These are phyloP conservation scores for Argentina anserina DNA, from an alignment of 306 rosid species.

Conservation along the genomic window DNA sequence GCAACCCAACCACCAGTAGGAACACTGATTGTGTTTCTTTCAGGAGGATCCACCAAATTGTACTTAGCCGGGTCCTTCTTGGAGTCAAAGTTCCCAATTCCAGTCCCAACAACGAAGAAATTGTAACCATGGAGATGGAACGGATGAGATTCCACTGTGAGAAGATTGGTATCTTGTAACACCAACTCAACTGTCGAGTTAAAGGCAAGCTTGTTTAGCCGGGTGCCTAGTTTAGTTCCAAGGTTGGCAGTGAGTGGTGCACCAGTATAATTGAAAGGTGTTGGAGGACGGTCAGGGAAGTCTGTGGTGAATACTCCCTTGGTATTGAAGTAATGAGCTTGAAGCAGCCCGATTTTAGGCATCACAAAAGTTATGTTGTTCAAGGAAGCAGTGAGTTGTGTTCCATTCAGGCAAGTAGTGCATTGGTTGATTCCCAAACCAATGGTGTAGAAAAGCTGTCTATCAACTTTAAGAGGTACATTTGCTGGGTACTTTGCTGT, in stretches of 20 bases:
- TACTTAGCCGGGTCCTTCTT: slow-evolving; percentile 27
- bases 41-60: slow-evolving; percentile 33
- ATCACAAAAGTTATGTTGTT: slow-evolving; percentile 33
- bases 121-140: slow-evolving; percentile 37
- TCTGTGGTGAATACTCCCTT: slow-evolving; percentile 17
- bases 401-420: slow-evolving; percentile 27
- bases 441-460: slow-evolving; percentile 27
- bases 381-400: slow-evolving; percentile 22
- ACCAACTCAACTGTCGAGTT: slow-evolving; percentile 31
- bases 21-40: slow-evolving; percentile 30
- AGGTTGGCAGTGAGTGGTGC: slow-evolving; percentile 30
- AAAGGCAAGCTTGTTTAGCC: slow-evolving; percentile 26
- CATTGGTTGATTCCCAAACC: slow-evolving; percentile 30
- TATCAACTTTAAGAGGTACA: slow-evolving; percentile 25
- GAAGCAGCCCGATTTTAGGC: slow-evolving; percentile 29
- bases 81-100: slow-evolving; percentile 31
- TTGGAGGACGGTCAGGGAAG: slow-evolving; percentile 29
- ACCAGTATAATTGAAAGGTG: slow-evolving; percentile 29
- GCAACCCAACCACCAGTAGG: slow-evolving; percentile 35
- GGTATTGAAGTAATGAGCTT: slow-evolving; percentile 34
- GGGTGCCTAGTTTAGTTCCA: slow-evolving; percentile 18
- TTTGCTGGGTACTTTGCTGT: slow-evolving; percentile 25
- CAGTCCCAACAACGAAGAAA: slow-evolving; percentile 34
- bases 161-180: slow-evolving; percentile 33
- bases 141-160: slow-evolving; percentile 34